A percentile compares a stretch with the other conserved stretches of the same genome.
These are phyloP conservation scores for Bimuria novae-zelandiae DNA, from an alignment of 2,329 filamentous ascomycete species.

Conservation along the genomic window DNA sequence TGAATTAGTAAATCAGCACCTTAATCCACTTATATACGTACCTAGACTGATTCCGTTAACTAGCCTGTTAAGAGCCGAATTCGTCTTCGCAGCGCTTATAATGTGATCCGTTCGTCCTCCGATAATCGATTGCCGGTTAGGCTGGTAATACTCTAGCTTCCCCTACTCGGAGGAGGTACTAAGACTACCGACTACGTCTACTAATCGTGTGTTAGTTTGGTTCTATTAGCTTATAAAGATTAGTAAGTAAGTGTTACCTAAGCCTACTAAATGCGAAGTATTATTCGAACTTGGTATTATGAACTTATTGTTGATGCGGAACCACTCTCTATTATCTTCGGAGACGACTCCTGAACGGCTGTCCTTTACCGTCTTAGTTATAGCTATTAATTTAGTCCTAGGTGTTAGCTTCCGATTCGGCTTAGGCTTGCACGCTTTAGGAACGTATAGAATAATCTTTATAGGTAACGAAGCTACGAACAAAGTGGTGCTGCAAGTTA, in stretches of 20 bases:
- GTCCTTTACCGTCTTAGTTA: too few relatives aligned
- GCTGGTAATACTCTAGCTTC: slow-evolving; percentile 2
- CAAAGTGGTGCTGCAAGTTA: neutral
- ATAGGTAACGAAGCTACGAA: slow-evolving; percentile 6
- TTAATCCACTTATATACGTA: slow-evolving; percentile 1
- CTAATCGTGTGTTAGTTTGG: slow-evolving; percentile 11
- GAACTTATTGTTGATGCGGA: too few relatives aligned
- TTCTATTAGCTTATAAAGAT: slow-evolving; percentile 20
- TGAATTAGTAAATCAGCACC: too few relatives aligned
- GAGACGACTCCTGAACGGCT: too few relatives aligned
- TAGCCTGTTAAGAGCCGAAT: neutral
- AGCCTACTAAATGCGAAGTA: slow-evolving; percentile 12
- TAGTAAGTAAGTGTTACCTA: slow-evolving; percentile 15
- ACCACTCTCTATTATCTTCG: too few relatives aligned
- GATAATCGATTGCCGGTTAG: slow-evolving; percentile 5
- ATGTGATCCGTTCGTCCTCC: neutral
- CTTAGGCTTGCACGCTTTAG: slow-evolving; percentile 11
- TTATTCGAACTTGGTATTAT: slow-evolving; percentile 13
- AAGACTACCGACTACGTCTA: too few relatives aligned
- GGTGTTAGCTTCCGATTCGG: slow-evolving; percentile 10
- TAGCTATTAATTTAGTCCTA: too few relatives aligned
- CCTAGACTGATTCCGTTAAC: neutral
- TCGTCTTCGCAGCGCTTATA: neutral
- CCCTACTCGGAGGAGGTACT: too few relatives aligned
- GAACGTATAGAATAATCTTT: slow-evolving; percentile 13